Base-by-base conservation (phyloP, 2,329 filamentous ascomycete genomes). In the Bipolaris bicolor region DNA sequence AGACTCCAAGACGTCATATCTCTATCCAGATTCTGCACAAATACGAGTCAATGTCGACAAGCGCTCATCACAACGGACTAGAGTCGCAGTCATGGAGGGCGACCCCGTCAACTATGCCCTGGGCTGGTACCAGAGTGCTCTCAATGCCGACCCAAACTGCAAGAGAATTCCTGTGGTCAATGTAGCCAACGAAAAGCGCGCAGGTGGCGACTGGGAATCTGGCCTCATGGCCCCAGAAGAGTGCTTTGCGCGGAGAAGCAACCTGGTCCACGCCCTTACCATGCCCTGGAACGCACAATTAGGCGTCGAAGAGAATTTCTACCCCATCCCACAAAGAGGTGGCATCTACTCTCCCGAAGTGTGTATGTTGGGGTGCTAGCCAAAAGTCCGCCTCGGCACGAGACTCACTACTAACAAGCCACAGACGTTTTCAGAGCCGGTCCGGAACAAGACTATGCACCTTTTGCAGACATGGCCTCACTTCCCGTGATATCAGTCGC, bases 201-300 rank as follows among this genome's bases (percentile, higher is more conserved):
- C 90, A 0, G 90, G 90, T 9, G 90, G 90, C n/a, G 89, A 92
- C 71, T 93, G 90, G 90, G 89, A 92, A 66, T 89, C 80, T 34
- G 84, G 83, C 9, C 78, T 84, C 11, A 81, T 84, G 64, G 86
- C 86, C 31, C 87, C 86, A 50, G 87, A 90, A 77, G 90, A 92
- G 75, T 88, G 88, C 63, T 83, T 93, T 36, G 90, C 89, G 68
- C 83, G 90, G 58, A 82, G 90, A 65, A 91, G 88, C 77, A 92
- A 89, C 62, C 83, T 93, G 33, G 88, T 88, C 5, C 86, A 88
- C 16, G 86, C 87, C 3, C 81, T 92, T 47, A 83, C 82, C 20
- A 88, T 84, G 44, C 87, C 88, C 1, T 87, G 82, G 59, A 74
- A 74, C 45, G 67, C 65, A 37, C 66, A 69, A 58, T 50, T 67